A percentile compares a stretch with the other conserved stretches of the same genome.
Evolutionary conservation across 106 monocot species (phyloP).

Genomic region (Ottelia alismoides): DNA sequence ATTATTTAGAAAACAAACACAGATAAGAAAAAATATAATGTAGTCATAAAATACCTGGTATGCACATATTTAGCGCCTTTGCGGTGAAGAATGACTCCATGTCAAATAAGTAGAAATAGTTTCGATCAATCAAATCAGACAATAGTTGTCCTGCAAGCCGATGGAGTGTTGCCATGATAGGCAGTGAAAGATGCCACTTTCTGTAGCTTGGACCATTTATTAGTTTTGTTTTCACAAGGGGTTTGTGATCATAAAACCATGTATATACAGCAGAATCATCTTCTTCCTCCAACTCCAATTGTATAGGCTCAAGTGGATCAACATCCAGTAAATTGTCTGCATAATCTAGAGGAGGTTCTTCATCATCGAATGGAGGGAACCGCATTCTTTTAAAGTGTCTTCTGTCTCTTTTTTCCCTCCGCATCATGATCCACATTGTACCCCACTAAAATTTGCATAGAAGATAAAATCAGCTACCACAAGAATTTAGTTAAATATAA

Average conservation of each 20-base stretch:
- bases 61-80: conserved; percentile 97
- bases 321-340: conserved; percentile 97
- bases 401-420: conserved; percentile 93
- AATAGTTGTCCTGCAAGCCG: conserved; percentile 89
- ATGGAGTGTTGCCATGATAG: conserved; percentile 97
- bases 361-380: conserved; percentile 99
- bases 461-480: too few relatives aligned
- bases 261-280: conserved; percentile 97
- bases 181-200: conserved; percentile 97
- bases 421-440: conserved; percentile 99
- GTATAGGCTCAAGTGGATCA: conserved; percentile 95
- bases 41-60: conserved; percentile 51
- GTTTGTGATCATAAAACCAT: conserved; percentile 99
- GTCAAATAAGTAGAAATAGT: conserved; percentile 97
- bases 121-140: conserved; percentile 87
- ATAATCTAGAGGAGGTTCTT: conserved; percentile 96
- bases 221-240: conserved; percentile 94
- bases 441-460: conserved; percentile 58
- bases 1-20: too few relatives aligned
- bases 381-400: conserved; percentile 97
- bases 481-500: too few relatives aligned
- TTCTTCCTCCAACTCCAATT: conserved; percentile 89
- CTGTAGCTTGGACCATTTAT: conserved; percentile 99
- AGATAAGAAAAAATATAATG: not conserved
- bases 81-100: conserved; percentile 99